A percentile compares a stretch with the other conserved stretches of the same genome.
Conservation (phyloP, 2,329 filamentous ascomycete species). For the Cercospora sp. region DNA sequence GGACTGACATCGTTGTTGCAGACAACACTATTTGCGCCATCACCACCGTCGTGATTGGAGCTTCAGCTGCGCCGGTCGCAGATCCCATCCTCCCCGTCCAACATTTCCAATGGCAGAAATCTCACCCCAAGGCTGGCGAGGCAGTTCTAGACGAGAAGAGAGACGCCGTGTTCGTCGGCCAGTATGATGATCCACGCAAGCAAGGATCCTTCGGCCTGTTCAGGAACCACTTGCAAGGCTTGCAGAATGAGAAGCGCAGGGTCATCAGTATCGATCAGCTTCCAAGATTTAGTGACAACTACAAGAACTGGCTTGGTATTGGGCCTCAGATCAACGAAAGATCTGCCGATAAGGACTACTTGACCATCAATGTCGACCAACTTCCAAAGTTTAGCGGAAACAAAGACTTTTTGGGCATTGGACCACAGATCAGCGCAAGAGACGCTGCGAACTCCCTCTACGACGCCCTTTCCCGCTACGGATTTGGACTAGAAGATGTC, state of each 20-base stretch:
- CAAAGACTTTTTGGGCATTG: neutral
- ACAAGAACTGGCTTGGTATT: neutral
- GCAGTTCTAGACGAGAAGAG: neutral
- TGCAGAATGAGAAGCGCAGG: neutral
- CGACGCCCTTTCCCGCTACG: neutral
- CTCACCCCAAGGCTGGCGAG: neutral
- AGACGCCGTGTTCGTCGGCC: neutral
- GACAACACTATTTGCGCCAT: conserved; percentile 2
- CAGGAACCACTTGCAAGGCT: neutral
- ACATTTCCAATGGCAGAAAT: neutral
- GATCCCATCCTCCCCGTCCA: neutral
- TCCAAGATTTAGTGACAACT: neutral
- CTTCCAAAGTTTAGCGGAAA: neutral
- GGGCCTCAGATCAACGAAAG: neutral
- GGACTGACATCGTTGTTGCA: neutral
- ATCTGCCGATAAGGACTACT: neutral
- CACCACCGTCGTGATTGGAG: neutral
- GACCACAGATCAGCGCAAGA: neutral
- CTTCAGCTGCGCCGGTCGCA: conserved; percentile 7
- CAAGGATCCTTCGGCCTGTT: neutral
- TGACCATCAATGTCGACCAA: neutral
- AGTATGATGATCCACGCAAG: neutral
- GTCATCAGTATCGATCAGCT: neutral
- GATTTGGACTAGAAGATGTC: neutral
- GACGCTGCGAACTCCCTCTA: neutral